phyloP scores from a whole-genome alignment of 176 grass and related monocot species.

The Avena insularis region DNA sequence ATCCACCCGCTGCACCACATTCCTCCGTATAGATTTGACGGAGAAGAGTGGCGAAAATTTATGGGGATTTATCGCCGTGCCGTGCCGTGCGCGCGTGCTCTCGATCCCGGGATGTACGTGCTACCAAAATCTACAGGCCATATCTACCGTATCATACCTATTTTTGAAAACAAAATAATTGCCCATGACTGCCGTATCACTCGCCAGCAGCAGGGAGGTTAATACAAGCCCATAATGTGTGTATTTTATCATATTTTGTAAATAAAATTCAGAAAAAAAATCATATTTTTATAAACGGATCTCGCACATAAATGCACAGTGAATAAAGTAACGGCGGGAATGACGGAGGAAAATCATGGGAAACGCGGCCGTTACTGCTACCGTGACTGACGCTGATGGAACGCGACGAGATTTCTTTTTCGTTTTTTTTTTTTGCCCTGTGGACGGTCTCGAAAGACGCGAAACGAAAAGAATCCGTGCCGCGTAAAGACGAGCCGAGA shows the following conservation, averaged over 20 bases:
- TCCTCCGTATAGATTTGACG: not conserved
- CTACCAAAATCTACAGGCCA: not conserved
- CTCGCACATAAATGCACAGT: not conserved
- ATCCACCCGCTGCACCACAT: not conserved
- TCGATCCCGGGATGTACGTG: not conserved
- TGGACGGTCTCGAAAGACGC: conserved; percentile 43
- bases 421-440: not conserved
- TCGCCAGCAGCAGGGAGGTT: not conserved
- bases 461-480: not conserved
- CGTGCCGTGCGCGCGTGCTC: not conserved
- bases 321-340: not conserved
- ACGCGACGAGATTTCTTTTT: not conserved
- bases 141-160: not conserved
- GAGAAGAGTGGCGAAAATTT: not conserved
- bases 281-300: not conserved
- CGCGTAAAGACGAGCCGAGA: not conserved
- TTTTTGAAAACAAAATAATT: too few species aligned
- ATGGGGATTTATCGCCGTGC: not conserved
- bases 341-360: not conserved
- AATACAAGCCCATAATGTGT: not conserved
- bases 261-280: too few species aligned
- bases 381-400: not conserved
- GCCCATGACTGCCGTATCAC: not conserved
- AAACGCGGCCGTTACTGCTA: not conserved
- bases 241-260: not conserved